A percentile compares a stretch with the other conserved stretches of the same genome.
phyloP scores from a whole-genome alignment of 176 grass and related monocot genomes.

The Triticum monococcum region DNA sequence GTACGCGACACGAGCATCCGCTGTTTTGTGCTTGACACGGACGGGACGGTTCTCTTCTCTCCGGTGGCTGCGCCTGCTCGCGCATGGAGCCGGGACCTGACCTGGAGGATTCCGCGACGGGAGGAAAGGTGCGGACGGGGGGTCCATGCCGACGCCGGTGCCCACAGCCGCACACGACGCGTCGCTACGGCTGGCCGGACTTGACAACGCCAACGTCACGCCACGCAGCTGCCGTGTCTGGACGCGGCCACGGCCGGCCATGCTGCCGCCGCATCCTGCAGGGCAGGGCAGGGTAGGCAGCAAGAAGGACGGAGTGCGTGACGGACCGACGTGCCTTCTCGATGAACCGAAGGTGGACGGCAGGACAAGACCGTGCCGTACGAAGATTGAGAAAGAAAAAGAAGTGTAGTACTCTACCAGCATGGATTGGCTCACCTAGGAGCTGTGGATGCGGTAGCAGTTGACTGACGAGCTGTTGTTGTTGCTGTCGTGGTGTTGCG shows the following conservation, averaged over 20 bases:
- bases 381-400: neutral
- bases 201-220: neutral
- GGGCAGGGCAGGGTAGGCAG: neutral
- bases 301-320: neutral
- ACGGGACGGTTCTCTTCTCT: too few species aligned
- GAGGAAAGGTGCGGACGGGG: too few species aligned
- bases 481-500: neutral
- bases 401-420: neutral
- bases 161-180: neutral
- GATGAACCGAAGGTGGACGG: neutral
- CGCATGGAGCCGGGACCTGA: too few species aligned
- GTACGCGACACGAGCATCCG: too few species aligned
- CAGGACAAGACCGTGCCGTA: neutral
- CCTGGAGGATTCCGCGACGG: too few species aligned
- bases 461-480: neutral
- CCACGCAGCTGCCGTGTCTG: neutral
- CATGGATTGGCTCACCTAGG: neutral
- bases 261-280: neutral
- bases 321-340: neutral
- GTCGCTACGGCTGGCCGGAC: neutral
- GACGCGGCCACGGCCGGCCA: neutral
- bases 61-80: too few species aligned
- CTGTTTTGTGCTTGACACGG: too few species aligned
- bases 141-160: too few species aligned
- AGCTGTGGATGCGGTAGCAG: neutral